A percentile compares a stretch with the other conserved stretches of the same genome.
These are phyloP conservation scores for Euphorbia celastroides DNA, from an alignment of 441 rosid species.

Conservation along the genomic window DNA sequence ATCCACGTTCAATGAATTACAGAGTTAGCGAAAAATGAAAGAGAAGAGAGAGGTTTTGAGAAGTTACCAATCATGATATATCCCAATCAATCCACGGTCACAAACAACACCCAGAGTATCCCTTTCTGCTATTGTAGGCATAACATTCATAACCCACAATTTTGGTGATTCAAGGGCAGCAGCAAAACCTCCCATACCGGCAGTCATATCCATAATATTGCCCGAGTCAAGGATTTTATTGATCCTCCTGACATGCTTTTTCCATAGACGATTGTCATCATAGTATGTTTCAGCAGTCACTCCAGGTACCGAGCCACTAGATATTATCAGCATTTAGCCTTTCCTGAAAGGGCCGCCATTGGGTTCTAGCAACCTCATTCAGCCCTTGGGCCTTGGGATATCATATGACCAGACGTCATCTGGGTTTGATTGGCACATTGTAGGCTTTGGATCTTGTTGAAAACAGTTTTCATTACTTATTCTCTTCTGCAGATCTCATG, in stretches of 20 bases:
- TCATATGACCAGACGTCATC: conserved; percentile 71
- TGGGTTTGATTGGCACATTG: conserved; percentile 61
- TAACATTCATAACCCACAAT: conserved; percentile 93
- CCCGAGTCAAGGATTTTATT: conserved; percentile 66
- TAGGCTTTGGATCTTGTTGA: conserved; percentile 34
- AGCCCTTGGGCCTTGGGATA: conserved; percentile 50
- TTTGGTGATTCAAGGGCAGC: conserved; percentile 84
- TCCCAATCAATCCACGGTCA: conserved; percentile 91
- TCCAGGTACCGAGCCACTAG: conserved; percentile 59
- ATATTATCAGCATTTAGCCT: conserved; percentile 61
- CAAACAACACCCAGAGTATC: conserved; percentile 74
- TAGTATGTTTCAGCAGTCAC: conserved; percentile 47
- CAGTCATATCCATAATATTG: conserved; percentile 90
- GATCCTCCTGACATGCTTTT: conserved; percentile 66
- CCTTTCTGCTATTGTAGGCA: conserved; percentile 59
- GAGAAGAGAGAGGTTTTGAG: conserved; percentile 8
- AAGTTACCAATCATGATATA: conserved; percentile 86
- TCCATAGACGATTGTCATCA: conserved; percentile 68
- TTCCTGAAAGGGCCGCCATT: conserved; percentile 61
- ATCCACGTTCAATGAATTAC: conserved; percentile 1
- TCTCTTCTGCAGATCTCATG: conserved; percentile 78
- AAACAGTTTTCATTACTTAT: conserved; percentile 45
- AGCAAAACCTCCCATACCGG: conserved; percentile 91
- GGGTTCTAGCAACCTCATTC: conserved; percentile 19
- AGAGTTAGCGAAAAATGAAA: background rate